Evolutionary conservation across 169 alveolate species (phyloP).

Genomic region (Pseudocohnilembus persalinus): DNA sequence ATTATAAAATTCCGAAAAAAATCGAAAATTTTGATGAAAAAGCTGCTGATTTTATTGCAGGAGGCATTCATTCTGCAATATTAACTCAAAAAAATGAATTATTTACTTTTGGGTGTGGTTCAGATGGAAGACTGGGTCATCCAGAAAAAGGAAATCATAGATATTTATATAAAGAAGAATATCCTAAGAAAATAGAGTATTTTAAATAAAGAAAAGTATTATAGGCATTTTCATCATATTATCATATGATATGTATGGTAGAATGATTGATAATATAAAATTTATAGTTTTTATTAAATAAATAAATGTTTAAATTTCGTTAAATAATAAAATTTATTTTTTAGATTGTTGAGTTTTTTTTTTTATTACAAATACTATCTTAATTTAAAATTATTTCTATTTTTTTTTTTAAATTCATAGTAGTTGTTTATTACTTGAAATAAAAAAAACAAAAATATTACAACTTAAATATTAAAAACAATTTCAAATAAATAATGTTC

Average conservation of each 20-base stretch:
- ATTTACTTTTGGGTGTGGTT: conserved; percentile 65
- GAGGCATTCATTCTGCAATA: conserved; percentile 60
- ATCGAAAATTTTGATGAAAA: conserved; percentile 10
- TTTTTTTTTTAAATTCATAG: too few relatives aligned
- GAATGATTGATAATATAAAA: too few relatives aligned
- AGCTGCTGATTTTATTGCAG: conserved; percentile 30
- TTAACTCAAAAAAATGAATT: conserved; percentile 34
- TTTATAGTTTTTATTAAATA: too few relatives aligned
- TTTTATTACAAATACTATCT: too few relatives aligned
- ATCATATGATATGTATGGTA: conserved; percentile 42
- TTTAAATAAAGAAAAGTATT: conserved; percentile 5
- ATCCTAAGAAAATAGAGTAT: conserved; percentile 43
- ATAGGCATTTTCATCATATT: conserved; percentile 34
- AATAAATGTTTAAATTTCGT: too few relatives aligned
- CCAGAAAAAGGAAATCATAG: conserved; percentile 44
- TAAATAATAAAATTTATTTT: too few relatives aligned
- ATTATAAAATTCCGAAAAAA: conserved; percentile 20
- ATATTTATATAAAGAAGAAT: conserved; percentile 57
- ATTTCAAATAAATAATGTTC: too few relatives aligned
- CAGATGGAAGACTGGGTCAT: conserved; percentile 72
- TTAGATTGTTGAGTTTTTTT: too few relatives aligned
- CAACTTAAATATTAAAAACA: too few relatives aligned
- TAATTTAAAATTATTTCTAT: too few relatives aligned
- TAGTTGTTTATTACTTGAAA: too few relatives aligned
- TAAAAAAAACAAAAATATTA: too few relatives aligned